These are phyloP conservation scores for Paraphoma chrysanthemicola DNA, from an alignment of 2,329 filamentous ascomycete genomes.

Conservation along the genomic window DNA sequence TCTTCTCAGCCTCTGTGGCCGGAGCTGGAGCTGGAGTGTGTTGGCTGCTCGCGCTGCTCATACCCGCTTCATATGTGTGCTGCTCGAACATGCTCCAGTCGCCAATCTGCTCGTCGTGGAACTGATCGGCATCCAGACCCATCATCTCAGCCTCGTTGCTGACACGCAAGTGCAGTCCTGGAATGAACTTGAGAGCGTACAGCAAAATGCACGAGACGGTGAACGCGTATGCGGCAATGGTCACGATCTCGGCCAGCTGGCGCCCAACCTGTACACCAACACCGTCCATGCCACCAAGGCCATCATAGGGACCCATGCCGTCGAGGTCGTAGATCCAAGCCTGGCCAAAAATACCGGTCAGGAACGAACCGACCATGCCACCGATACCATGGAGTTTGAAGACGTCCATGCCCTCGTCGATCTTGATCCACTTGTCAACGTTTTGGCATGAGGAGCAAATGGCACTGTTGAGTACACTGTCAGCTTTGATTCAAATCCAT, in stretches of 20 bases:
- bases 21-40: constrained; percentile 6
- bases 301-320: constrained; percentile 52
- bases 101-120: constrained; percentile 66
- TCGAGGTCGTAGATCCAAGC: constrained; percentile 58
- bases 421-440: constrained; percentile 61
- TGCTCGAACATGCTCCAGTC: constrained; percentile 54
- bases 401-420: constrained; percentile 66
- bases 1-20: constrained; percentile 14
- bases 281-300: constrained; percentile 60
- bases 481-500: background rate
- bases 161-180: constrained; percentile 61
- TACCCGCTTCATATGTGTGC: constrained; percentile 26
- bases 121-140: constrained; percentile 62
- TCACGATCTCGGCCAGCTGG: constrained; percentile 63
- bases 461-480: constrained; percentile 29
- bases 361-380: constrained; percentile 64
- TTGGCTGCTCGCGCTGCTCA: constrained; percentile 33
- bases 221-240: constrained; percentile 62
- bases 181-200: constrained; percentile 61
- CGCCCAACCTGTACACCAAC: constrained; percentile 63
- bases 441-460: constrained; percentile 59
- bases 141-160: constrained; percentile 63
- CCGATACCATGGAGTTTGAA: constrained; percentile 67
- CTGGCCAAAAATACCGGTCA: constrained; percentile 65
- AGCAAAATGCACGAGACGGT: constrained; percentile 60